Base-by-base conservation (phyloP, 805 yeast genomes). In the Vanderwaltozyma tropicalis region DNA sequence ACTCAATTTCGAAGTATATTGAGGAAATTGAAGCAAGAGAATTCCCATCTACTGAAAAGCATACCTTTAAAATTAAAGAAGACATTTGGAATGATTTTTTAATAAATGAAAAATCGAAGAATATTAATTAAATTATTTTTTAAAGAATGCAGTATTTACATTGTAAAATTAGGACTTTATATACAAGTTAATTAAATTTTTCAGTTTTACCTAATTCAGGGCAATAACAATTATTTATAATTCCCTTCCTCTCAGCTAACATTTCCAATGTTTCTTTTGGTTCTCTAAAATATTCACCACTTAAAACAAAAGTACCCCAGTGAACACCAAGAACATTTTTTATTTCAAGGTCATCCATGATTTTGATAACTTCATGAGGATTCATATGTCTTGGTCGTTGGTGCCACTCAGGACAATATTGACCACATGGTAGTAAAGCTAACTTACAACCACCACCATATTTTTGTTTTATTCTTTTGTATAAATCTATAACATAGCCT, bases 381-480 rank as follows among this genome's bases (percentile, higher is more conserved):
- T 78, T 76, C 34, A 80, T 82, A 54, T 89, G 97, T 48, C 95
- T 72, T 4, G 96, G 89, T 41, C 73, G 72, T 52, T 89, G 88
- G 52, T 88, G 96, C 95, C 95, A 85, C 49, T 81, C 75, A 1
- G 97, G 97, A 48, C 88, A 80, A 58, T 89, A 89, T 42, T 94
- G 96, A 0, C 97, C 97, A 44, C 94, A 86, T 0, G 97, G 97
- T 13, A 89, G 61, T 59, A 89, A 68, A 0, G 88, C 84, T 21
- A 88, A 63, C 40, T 61, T 62, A 8, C 75, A 70, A 1, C 78
- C 76, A 1, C 50, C 35, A 0, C 94, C 94, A 52, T 69, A 80
- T 21, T 67, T 71, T 28, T 68, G 59, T 2, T 79, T 74, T 20
- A 89, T 80, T n/a, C 74, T 65, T 12, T 66, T 62, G 58, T 84